Evolutionary conservation across 176 grass and related monocot genomes (phyloP), one percentile per base, ranked within the genome.

Genomic region (Hordeum vulgare): DNA sequence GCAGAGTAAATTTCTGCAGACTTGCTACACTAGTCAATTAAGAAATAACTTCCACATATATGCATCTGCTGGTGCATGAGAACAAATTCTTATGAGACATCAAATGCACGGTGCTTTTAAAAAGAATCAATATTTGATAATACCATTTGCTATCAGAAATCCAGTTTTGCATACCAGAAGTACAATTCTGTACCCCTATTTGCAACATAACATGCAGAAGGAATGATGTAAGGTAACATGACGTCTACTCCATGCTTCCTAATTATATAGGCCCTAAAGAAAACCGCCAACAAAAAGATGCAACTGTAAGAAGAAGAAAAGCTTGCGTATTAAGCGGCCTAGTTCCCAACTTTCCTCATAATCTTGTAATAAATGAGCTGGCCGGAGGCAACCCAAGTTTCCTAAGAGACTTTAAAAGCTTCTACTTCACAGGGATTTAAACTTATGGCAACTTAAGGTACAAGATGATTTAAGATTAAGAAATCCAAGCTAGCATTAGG

Each of bases 151-250:
- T 63, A 53, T 62, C 65, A 11, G 12, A 29, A 28, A 76, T 76
- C 26, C 63, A 39, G 26, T 69, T 85, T 45, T 41, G 18, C 56
- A 47, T 60, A 65, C 21, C 26, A 60, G 12, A 78, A 69, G 59
- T 65, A 39, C 2, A 64, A 2, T 27, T 66, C 8, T 74, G 23
- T 39, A 68, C 18, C 11, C 37, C 8, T 39, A 39, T 86, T 75
- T 53, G 59, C 8, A 65, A 64, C 11, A 23, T 66, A 23, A 54
- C 1, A 45, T 51, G 27, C n/a, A 65, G 27, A 64, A 83, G 31
- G 35, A n/a, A 31, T 21, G 75, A 66, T 84, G 29, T 20, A 67
- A 85, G 49, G 49, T 35, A 76, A 84, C 9, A 64, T 80, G 33
- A 23, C 41, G 58, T 57, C 37, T 72, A 64, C 7, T 29, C 4